phyloP scores from a whole-genome alignment of 1,284 basidiomycete species.

The Laetiporus sulphureus region DNA sequence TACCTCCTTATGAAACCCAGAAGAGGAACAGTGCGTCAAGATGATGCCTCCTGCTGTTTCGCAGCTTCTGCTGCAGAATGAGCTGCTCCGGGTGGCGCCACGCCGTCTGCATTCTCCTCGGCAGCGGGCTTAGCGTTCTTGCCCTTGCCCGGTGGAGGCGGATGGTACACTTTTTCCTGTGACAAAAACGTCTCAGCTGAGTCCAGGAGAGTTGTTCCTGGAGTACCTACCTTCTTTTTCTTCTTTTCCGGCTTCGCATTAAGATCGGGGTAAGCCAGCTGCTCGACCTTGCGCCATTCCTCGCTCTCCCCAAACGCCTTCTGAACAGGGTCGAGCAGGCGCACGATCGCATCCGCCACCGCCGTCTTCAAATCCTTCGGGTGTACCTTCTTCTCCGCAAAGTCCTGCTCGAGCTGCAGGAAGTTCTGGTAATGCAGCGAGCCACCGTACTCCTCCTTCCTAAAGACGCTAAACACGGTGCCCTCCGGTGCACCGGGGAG shows the following conservation, averaged over 20 bases:
- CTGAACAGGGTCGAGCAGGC: conserved; percentile 81
- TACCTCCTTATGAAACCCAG: no score
- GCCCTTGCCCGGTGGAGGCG: conserved; percentile 71
- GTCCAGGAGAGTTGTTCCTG: neutral
- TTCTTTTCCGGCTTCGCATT: conserved; percentile 56
- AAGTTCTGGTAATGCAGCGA: conserved; percentile 71
- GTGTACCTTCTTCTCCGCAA: conserved; percentile 73
- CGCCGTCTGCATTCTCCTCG: neutral
- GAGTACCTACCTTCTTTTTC: conserved; percentile 48
- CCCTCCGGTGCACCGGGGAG: conserved; percentile 69
- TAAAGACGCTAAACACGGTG: conserved; percentile 75
- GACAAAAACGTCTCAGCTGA: neutral
- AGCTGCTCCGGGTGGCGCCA: no score
- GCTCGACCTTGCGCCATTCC: conserved; percentile 79
- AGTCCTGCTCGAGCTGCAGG: conserved; percentile 70
- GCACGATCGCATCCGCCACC: conserved; percentile 74
- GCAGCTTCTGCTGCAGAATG: neutral
- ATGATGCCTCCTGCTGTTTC: neutral
- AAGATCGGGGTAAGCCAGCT: conserved; percentile 81
- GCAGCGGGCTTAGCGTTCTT: conserved; percentile 37
- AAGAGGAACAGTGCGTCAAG: no score
- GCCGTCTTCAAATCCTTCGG: conserved; percentile 88
- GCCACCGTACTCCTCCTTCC: conserved; percentile 83
- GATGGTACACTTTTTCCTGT: conserved; percentile 72
- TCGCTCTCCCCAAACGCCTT: conserved; percentile 68